Base-by-base conservation (phyloP, 179 eudicot genomes). In the Silene noctiflora region DNA sequence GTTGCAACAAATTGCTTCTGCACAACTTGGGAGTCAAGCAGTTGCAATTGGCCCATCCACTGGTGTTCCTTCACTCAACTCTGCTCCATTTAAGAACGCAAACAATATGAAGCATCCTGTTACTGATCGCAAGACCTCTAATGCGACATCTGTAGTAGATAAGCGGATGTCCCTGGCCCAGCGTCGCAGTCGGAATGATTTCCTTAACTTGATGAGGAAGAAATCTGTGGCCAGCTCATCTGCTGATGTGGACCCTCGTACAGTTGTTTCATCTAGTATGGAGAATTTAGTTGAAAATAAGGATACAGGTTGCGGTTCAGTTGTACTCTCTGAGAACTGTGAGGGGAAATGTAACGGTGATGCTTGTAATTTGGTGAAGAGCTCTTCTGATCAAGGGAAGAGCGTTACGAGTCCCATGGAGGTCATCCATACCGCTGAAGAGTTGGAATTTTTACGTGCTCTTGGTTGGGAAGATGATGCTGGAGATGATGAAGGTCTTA, bases 391-490 rank as follows among this genome's bases (percentile, higher is more conserved):
- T 67, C 81, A 72, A 74, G 86, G 80, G 35, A 81, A 78, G 72
- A 77, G 70, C 48, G 79, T 69, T 78, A 39, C 74, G 29, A 77
- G 80, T 65, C 72, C 83, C 22, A 72, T 67, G 67, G 83, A 78
- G 20, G 76, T 83, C 63, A 76, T 78, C 79, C 58, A 74, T 80
- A 73, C 89, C 6, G 93, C 88, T 84, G 93, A 92, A 84, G 97
- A 92, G 85, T 92, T 86, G 78, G 85, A 89, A n/a, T 89, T 92
- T 79, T 76, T 92, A 67, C 93, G 88, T 73, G 86, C 96, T 77
- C 83, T 90, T 86, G 97, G 97, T 68, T 92, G 97, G 97, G 89
- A 90, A 83, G 95, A 89, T 78, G 86, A 83, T 79, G 82, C 82
- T 80, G 91, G 82, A 72, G 96, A 89, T 65, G 95, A 86, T 56